Evolutionary conservation across 2,329 filamentous ascomycete genomes (phyloP).

Genomic region (Aspergillus fumigatiaffinis): DNA sequence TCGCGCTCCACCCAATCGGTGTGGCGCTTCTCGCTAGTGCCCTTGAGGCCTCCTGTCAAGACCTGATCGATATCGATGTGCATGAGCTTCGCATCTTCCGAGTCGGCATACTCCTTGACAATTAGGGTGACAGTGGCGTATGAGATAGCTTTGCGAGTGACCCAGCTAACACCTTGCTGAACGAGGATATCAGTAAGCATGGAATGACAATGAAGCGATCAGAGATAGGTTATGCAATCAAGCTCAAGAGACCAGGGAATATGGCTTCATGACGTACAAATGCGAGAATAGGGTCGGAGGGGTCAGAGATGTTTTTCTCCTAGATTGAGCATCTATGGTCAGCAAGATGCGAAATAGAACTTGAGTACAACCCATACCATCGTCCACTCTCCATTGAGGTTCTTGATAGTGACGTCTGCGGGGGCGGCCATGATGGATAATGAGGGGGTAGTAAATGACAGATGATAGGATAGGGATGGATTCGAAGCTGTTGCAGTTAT

Average conservation of each 20-base stretch:
- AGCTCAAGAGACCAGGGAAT: conserved; percentile 1
- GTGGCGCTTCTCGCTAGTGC: conserved; percentile 56
- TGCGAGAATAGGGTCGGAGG: conserved; percentile 63
- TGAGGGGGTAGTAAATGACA: conserved; percentile 5
- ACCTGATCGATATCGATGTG: conserved; percentile 72
- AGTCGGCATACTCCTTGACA: conserved; percentile 52
- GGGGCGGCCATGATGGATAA: conserved; percentile 65
- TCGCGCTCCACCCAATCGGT: conserved; percentile 59
- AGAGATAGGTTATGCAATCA: not conserved
- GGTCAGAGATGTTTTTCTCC: conserved; percentile 73
- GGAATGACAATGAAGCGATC: not conserved
- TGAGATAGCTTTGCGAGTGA: conserved; percentile 68
- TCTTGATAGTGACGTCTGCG: conserved; percentile 59
- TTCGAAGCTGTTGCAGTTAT: not conserved
- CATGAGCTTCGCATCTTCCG: conserved; percentile 41
- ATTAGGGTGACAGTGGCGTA: conserved; percentile 66
- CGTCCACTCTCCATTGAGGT: conserved; percentile 66
- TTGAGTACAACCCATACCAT: conserved; percentile 54
- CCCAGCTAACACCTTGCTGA: conserved; percentile 65
- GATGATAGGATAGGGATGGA: not conserved
- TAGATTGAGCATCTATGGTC: conserved; percentile 31
- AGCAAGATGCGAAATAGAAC: not conserved
- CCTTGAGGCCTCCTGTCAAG: conserved; percentile 66
- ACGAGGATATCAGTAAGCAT: conserved; percentile 6
- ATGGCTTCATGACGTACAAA: conserved; percentile 43